phyloP scores from a whole-genome alignment of 441 rosid species.

The Erodium trifolium region DNA sequence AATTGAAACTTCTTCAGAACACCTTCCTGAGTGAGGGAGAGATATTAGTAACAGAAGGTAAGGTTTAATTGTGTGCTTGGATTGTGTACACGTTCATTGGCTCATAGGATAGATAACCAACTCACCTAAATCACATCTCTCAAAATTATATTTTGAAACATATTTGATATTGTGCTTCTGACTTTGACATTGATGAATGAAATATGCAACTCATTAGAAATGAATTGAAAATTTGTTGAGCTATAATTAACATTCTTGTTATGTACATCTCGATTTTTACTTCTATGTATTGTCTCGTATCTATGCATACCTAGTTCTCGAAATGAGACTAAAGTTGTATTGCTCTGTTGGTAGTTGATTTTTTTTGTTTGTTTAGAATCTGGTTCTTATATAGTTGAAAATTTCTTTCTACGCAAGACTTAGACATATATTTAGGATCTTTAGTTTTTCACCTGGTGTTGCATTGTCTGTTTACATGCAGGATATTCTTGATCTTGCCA shows the following conservation, averaged over 20 bases:
- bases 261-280: background rate
- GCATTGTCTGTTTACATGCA: constrained; percentile 26
- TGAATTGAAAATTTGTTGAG: background rate
- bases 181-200: background rate
- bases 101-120: background rate
- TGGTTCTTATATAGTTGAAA: constrained; percentile 2
- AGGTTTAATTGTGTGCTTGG: background rate
- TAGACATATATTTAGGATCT: background rate
- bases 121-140: background rate
- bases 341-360: background rate
- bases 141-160: background rate
- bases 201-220: background rate
- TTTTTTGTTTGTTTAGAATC: no score
- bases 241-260: background rate
- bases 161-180: background rate
- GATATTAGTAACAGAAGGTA: background rate
- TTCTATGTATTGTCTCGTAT: background rate
- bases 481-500: constrained; percentile 92
- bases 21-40: background rate
- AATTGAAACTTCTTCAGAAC: background rate
- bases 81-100: background rate
- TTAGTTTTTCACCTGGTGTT: constrained; percentile 7
- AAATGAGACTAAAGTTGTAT: background rate
- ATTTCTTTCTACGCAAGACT: constrained; percentile 1
- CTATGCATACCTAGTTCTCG: background rate